Evolutionary conservation across 106 monocot genomes (phyloP).

Genomic region (Triglochin maritima): DNA sequence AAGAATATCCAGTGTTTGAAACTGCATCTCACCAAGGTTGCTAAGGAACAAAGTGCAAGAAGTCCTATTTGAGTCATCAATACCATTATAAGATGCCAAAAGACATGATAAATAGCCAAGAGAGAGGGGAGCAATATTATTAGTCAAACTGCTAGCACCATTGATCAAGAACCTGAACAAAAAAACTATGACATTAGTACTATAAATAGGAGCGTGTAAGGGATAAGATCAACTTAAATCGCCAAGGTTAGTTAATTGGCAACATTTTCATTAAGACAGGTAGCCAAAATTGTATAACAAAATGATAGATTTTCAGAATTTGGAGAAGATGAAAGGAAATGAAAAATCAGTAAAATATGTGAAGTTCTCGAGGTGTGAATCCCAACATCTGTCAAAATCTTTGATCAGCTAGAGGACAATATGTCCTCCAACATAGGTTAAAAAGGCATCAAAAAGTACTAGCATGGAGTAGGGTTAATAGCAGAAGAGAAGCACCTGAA

Average conservation of each 20-base stretch:
- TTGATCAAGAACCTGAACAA: conserved; percentile 33
- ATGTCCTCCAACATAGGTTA: not conserved
- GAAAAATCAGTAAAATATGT: no score
- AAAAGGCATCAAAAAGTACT: not conserved
- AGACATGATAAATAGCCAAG: conserved; percentile 90
- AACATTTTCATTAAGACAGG: no score
- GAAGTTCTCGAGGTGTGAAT: no score
- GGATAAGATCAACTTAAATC: no score
- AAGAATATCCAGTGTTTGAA: conserved; percentile 55
- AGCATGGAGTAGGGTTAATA: not conserved
- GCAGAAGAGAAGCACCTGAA: no score
- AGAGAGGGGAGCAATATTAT: conserved; percentile 34
- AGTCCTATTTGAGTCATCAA: conserved; percentile 15
- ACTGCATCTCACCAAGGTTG: conserved; percentile 20
- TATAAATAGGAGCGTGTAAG: not conserved
- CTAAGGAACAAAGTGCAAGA: conserved; percentile 50
- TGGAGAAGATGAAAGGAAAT: no score
- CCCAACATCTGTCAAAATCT: no score
- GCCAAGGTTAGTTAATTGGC: no score
- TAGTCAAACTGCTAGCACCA: conserved; percentile 23
- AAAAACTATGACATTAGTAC: not conserved
- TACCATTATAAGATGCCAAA: conserved; percentile 22
- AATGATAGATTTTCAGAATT: no score
- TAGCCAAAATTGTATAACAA: no score
- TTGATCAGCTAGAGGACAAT: no score